These are phyloP conservation scores for Diplodia seriata DNA, from an alignment of 2,329 filamentous ascomycete genomes.

Conservation along the genomic window DNA sequence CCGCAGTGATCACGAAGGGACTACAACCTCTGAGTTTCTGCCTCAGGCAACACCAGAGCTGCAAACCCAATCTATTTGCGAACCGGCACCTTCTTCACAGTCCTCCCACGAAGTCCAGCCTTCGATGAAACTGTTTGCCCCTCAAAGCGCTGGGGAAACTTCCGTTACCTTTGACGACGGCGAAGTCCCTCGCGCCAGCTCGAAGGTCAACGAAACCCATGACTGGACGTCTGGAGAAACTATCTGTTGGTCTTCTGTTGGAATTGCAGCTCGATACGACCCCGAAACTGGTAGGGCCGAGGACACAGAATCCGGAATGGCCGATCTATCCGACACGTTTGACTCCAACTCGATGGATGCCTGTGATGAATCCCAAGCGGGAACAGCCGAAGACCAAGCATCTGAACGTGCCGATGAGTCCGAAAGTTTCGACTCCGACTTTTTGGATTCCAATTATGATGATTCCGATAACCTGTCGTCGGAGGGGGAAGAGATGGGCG, in stretches of 20 bases:
- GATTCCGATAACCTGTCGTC: not conserved
- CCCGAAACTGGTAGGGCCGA: not conserved
- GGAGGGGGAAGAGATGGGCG: not conserved
- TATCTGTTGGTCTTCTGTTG: too few species aligned
- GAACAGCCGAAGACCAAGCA: too few species aligned
- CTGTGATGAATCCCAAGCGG: too few species aligned
- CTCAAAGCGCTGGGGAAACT: not conserved
- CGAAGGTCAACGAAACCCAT: not conserved
- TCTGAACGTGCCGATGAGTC: too few species aligned
- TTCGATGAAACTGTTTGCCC: not conserved
- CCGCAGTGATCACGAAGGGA: not conserved
- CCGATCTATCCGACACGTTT: too few species aligned
- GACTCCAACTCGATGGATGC: too few species aligned
- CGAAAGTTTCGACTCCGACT: not conserved
- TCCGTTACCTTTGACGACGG: not conserved
- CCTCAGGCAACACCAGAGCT: not conserved
- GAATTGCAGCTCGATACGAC: too few species aligned
- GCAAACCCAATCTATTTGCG: not conserved
- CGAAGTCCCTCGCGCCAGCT: not conserved
- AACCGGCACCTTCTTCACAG: not conserved
- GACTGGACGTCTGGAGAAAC: too few species aligned
- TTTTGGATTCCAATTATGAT: rapidly evolving
- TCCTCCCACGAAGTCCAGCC: rapidly evolving
- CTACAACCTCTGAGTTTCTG: not conserved
- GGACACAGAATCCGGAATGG: too few species aligned